Percentiles rank a stretch among this genome's conserved stretches.
Evolutionary conservation across 2,329 filamentous ascomycete species (phyloP).

Genomic region (Colletotrichum camelliae): DNA sequence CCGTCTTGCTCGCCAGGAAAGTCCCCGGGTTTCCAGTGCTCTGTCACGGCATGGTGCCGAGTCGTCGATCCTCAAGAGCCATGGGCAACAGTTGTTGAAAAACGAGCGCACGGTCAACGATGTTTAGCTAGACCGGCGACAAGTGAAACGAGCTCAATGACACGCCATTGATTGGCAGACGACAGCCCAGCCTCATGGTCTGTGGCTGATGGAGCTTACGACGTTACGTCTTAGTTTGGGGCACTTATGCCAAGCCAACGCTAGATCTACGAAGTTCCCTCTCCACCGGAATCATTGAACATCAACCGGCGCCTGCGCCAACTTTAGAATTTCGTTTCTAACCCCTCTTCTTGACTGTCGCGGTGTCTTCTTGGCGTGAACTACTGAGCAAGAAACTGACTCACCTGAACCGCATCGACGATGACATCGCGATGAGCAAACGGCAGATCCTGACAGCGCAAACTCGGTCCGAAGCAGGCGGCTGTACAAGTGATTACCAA

Average conservation of each 20-base stretch:
- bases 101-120: not conserved
- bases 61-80: conserved; percentile 7
- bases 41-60: conserved; percentile 3
- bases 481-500: not conserved
- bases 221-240: not conserved
- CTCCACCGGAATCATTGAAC: not conserved
- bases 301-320: not conserved
- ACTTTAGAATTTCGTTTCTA: not conserved
- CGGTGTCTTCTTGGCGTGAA: not conserved
- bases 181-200: not conserved
- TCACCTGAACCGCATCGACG: not conserved
- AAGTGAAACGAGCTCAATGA: conserved; percentile 6
- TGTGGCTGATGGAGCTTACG: not conserved
- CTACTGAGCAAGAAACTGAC: not conserved
- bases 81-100: conserved; percentile 7
- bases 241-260: not conserved
- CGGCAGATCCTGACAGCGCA: not conserved
- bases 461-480: not conserved
- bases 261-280: not conserved
- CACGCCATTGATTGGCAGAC: not conserved
- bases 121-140: not conserved
- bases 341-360: conserved; percentile 15
- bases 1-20: not conserved
- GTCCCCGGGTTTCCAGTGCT: conserved; percentile 1
- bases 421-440: not conserved